Evolutionary conservation across 495 filamentous ascomycete genomes (phyloP).

Genomic region (Annulohypoxylon stygium): DNA sequence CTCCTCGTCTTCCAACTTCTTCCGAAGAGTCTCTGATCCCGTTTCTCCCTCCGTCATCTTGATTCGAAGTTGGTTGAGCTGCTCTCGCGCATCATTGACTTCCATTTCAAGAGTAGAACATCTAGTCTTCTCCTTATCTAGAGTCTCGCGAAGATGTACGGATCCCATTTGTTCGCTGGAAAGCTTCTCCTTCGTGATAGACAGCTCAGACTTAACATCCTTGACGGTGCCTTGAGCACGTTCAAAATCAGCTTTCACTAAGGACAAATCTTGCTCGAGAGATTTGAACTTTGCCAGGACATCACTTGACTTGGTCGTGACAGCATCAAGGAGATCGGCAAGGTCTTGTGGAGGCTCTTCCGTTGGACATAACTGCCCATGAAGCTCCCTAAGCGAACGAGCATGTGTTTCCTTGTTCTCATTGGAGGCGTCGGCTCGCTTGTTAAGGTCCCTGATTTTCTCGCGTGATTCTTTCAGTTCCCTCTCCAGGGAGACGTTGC

Average conservation of each 20-base stretch:
- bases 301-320: constrained; percentile 73
- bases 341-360: constrained; percentile 69
- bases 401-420: constrained; percentile 66
- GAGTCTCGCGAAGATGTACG: constrained; percentile 60
- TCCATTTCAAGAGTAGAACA: constrained; percentile 70
- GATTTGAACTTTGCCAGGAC: constrained; percentile 59
- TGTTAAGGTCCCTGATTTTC: constrained; percentile 62
- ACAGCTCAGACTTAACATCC: constrained; percentile 57
- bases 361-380: constrained; percentile 71
- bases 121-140: constrained; percentile 71
- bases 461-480: constrained; percentile 67
- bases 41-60: constrained; percentile 83
- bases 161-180: constrained; percentile 58
- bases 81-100: constrained; percentile 73
- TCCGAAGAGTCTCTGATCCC: constrained; percentile 79
- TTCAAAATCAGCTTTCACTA: constrained; percentile 62
- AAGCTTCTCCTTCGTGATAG: constrained; percentile 62
- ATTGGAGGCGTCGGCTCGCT: constrained; percentile 61
- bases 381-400: constrained; percentile 70
- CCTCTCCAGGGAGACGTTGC: constrained; percentile 64
- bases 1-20: constrained; percentile 78
- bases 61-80: constrained; percentile 72
- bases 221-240: constrained; percentile 52
- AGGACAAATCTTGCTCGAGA: constrained; percentile 58
- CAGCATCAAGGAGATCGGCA: constrained; percentile 68